Evolutionary conservation across 352 stramenopile species (phyloP), one percentile per base, ranked within the genome.

Genomic region (Globisporangium iwayamae): DNA sequence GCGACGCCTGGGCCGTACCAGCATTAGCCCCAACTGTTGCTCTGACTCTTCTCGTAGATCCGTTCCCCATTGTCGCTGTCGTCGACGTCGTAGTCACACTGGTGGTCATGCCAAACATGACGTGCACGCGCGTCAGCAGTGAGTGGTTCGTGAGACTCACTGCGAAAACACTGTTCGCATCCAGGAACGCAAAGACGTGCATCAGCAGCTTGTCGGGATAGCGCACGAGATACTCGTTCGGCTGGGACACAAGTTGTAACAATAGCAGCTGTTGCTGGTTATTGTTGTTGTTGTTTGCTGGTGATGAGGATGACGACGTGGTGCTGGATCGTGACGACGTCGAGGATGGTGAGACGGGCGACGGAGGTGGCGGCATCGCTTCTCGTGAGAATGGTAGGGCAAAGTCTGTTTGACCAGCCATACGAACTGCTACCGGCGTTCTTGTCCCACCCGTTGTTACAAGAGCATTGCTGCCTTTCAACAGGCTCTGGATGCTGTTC

Each of bases 111-210:
- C 84, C 80, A 75, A 91, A 93, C 45, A 93, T 66, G 20, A 68
- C 63, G 56, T 92, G 82, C 1, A 94, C 79, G 7, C 83, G 81
- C 9, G 52, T 63, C 53, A 88, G 78, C 8, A 89, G 63, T 13
- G 71, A 65, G 63, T 76, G 70, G 56, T 81, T 79, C 16, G 75
- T 89, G 54, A 90, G 67, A 60, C 83, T 90, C n/a, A 92, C 68
- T 0, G 74, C 70, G 38, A 92, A 72, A 39, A 94, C 87, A 55
- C 80, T 89, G 52, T 89, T 84, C 30, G 85, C 81, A 32, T 90
- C 81, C 39, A 91, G 63, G 58, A 79, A 85, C 2, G 81, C 71
- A 61, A 94, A 94, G 34, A 91, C 56, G 20, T 77, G 74, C 65
- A 90, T 77, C 60, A 94, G 65, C 0, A 85, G 61, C 25, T 83